Conservation (phyloP, 2,329 filamentous ascomycete species). For the Cladosporium oxysporum region DNA sequence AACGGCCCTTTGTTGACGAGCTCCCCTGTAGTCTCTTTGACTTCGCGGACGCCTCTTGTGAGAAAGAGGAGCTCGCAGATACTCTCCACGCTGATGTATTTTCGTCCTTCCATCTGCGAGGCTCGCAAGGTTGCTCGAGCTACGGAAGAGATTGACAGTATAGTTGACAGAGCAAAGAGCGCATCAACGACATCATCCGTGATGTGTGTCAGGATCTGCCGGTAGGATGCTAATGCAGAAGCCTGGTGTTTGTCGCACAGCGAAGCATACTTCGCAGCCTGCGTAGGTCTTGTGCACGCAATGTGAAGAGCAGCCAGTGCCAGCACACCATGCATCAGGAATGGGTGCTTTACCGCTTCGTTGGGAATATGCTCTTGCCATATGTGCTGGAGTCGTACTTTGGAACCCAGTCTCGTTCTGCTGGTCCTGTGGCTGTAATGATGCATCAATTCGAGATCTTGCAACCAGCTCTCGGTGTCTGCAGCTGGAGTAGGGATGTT, state of each 20-base stretch:
- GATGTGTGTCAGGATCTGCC: constrained; percentile 25
- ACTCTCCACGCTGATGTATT: constrained; percentile 26
- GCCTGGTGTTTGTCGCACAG: constrained; percentile 31
- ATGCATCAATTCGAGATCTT: constrained; percentile 35
- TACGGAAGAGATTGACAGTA: constrained; percentile 22
- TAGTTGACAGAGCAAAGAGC: constrained; percentile 27
- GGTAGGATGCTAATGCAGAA: constrained; percentile 28
- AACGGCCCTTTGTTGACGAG: constrained; percentile 23
- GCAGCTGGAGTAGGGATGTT: constrained; percentile 5
- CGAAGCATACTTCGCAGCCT: constrained; percentile 25
- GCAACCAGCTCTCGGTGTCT: constrained; percentile 29
- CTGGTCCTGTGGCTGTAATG: constrained; percentile 25
- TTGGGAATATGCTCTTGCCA: constrained; percentile 28
- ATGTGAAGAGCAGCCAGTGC: constrained; percentile 31
- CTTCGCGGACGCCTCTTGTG: constrained; percentile 25
- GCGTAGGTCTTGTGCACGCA: constrained; percentile 22
- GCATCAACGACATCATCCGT: constrained; percentile 25
- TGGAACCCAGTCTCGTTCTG: constrained; percentile 19
- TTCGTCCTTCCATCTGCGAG: constrained; percentile 21
- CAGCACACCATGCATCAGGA: constrained; percentile 33
- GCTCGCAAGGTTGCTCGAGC: constrained; percentile 18
- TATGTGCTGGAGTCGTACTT: constrained; percentile 23
- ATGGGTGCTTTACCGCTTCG: constrained; percentile 28
- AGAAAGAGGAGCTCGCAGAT: constrained; percentile 29
- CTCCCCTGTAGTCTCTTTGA: constrained; percentile 22